Conservation (phyloP, 345 rosid species). For the Salix viminalis region DNA sequence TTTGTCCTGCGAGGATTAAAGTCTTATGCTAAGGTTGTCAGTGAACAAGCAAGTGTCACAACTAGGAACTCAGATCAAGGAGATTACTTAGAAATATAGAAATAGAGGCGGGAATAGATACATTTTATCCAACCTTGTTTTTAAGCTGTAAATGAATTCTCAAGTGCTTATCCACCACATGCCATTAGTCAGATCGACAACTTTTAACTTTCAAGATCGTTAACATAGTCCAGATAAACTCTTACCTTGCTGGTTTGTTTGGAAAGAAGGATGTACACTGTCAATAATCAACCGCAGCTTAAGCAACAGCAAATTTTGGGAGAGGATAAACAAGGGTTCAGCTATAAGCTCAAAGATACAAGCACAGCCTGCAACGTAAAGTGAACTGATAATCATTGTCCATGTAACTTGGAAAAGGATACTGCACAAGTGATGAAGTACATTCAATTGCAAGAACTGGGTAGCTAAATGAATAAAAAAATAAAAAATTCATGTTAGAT, state of each 20-base stretch:
- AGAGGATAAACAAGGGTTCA: slow-evolving; percentile 83
- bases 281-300: slow-evolving; percentile 60
- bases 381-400: slow-evolving; percentile 1
- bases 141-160: not conserved
- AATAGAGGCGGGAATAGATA: not conserved
- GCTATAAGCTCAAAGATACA: slow-evolving; percentile 87
- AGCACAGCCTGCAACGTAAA: slow-evolving; percentile 56
- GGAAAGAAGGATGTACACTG: slow-evolving; percentile 64
- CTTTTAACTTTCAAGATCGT: slow-evolving; percentile 1
- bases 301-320: slow-evolving; percentile 76
- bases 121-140: not conserved
- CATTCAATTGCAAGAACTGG: slow-evolving; percentile 34
- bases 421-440: not conserved
- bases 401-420: not conserved
- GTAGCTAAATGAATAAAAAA: slow-evolving; percentile 40
- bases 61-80: not conserved
- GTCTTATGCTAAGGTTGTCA: not conserved
- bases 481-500: not conserved
- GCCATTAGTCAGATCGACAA: slow-evolving; percentile 1
- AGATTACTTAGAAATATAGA: not conserved
- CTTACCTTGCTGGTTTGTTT: slow-evolving; percentile 59
- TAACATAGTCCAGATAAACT: not conserved
- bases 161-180: not conserved
- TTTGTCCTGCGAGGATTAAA: slow-evolving; percentile 50
- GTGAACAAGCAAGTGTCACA: not conserved